Evolutionary conservation across 495 filamentous ascomycete species (phyloP).

Genomic region (Penicillium antarcticum): DNA sequence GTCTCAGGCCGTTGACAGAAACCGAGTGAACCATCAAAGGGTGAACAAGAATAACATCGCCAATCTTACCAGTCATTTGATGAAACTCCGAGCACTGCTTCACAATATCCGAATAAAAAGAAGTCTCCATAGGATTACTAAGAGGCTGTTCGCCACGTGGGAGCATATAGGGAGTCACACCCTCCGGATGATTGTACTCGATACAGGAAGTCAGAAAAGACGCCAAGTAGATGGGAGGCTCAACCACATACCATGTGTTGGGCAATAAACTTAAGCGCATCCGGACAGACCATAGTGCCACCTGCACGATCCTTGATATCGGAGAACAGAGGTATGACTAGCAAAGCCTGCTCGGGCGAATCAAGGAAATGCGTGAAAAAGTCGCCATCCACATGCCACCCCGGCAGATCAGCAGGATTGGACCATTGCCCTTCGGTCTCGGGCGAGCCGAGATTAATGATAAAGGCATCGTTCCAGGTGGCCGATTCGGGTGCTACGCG

Average conservation of each 20-base stretch:
- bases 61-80: constrained; percentile 61
- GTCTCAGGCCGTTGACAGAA: constrained; percentile 56
- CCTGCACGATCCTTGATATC: constrained; percentile 61
- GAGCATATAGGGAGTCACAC: constrained; percentile 64
- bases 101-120: constrained; percentile 54
- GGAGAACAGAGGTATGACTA: constrained; percentile 68
- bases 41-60: constrained; percentile 69
- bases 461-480: constrained; percentile 65
- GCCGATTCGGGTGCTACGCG: constrained; percentile 48
- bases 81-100: constrained; percentile 52
- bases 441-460: constrained; percentile 67
- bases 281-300: constrained; percentile 64
- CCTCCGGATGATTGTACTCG: constrained; percentile 60
- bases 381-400: constrained; percentile 76
- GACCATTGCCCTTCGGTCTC: constrained; percentile 50
- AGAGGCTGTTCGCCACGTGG: constrained; percentile 45
- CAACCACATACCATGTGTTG: constrained; percentile 45
- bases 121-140: constrained; percentile 27
- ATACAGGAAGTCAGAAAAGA: background rate
- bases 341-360: constrained; percentile 66
- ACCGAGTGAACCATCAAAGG: constrained; percentile 72
- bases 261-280: constrained; percentile 56
- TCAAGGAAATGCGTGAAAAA: constrained; percentile 77
- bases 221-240: background rate
- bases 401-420: constrained; percentile 47